phyloP scores from a whole-genome alignment of 108 stramenopile genomes.

The Halocafeteria seosinensis region DNA sequence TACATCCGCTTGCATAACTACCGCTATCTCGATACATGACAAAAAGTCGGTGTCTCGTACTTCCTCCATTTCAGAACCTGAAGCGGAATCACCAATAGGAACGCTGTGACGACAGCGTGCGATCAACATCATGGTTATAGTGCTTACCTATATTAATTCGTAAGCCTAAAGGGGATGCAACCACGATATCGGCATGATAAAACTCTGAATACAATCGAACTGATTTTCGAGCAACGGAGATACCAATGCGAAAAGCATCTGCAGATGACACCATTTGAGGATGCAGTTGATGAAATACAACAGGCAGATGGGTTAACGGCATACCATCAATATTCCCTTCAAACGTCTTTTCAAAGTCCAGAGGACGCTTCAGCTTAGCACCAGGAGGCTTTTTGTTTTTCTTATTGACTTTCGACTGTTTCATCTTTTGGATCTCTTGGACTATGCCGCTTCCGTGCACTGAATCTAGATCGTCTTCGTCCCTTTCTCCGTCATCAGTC shows the following conservation, averaged over 20 bases:
- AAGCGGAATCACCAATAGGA: too few relatives aligned
- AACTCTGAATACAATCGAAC: background rate
- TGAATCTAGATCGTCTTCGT: too few relatives aligned
- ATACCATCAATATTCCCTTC: background rate
- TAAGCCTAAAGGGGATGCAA: background rate
- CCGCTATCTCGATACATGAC: background rate
- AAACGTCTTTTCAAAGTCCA: background rate
- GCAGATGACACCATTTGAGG: too few relatives aligned
- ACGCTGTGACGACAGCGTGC: too few relatives aligned
- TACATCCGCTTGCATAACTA: background rate
- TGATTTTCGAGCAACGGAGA: background rate
- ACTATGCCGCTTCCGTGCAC: too few relatives aligned
- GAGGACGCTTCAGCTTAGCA: background rate
- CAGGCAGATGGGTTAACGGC: too few relatives aligned
- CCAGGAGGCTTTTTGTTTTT: background rate
- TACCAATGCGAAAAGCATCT: background rate
- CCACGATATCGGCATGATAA: background rate
- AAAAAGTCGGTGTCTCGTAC: background rate
- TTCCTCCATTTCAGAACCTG: background rate
- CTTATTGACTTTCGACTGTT: too few relatives aligned
- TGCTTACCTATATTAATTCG: too few relatives aligned
- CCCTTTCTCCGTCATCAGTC: background rate
- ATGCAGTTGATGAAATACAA: too few relatives aligned
- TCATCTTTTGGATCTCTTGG: too few relatives aligned
- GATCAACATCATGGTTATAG: too few relatives aligned